phyloP scores from a whole-genome alignment of 2,329 filamentous ascomycete genomes.

The Coniochaeta sp. region DNA sequence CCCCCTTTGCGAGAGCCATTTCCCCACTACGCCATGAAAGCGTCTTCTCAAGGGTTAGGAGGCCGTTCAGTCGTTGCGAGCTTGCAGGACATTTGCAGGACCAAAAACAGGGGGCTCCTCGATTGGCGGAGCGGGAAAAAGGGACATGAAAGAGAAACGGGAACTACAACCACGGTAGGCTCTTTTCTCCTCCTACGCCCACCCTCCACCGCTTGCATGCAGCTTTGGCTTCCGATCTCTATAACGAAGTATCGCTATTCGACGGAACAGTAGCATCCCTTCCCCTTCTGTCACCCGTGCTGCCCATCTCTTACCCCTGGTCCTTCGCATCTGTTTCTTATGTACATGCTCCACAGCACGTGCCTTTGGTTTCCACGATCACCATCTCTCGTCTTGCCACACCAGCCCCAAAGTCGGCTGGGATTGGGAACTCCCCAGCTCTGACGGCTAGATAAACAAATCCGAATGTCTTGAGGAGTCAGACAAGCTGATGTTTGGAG shows the following conservation, averaged over 20 bases:
- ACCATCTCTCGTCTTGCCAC: no score
- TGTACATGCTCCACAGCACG: background rate
- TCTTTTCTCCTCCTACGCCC: conserved; percentile 5
- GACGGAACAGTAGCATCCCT: background rate
- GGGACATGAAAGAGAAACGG: conserved; percentile 7
- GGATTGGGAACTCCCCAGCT: no score
- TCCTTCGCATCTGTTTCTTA: background rate
- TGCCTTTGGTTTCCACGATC: background rate
- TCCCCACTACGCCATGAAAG: conserved; percentile 14
- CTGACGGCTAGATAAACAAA: no score
- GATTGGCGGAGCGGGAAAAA: conserved; percentile 7
- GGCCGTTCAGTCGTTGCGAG: no score
- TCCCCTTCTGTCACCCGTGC: background rate
- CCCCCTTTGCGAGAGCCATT: conserved; percentile 6
- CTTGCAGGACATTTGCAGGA: conserved; percentile 8
- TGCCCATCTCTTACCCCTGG: background rate
- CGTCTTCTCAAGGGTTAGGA: background rate
- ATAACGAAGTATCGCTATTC: background rate
- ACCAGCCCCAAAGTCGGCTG: no score
- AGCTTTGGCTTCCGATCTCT: background rate
- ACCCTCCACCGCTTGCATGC: background rate
- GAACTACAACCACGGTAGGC: background rate
- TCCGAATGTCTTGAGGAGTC: background rate
- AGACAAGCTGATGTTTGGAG: background rate
- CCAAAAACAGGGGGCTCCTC: conserved; percentile 11